Base-by-base conservation (phyloP, 2,329 filamentous ascomycete species). In the Scedosporium dehoogii region DNA sequence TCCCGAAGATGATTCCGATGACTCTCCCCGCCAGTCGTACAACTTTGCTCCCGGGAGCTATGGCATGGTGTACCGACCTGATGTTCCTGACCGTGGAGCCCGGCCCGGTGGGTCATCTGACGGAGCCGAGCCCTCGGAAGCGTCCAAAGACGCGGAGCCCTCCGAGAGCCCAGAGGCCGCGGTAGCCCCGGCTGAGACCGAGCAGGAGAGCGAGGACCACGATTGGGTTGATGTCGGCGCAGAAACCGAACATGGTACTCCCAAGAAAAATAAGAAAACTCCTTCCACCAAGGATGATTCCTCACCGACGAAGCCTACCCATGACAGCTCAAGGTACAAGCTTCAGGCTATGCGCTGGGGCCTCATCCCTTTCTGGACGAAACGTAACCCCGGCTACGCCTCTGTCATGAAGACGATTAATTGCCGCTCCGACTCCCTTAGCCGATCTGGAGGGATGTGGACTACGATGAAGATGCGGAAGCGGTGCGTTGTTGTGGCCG, bases 261-360 rank as follows among this genome's bases (percentile, higher is more conserved):
- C 66, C 23, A 65, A 71, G 63, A 66, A 66, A 59, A 69, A 60
- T 38, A 33, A 65, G 44, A 66, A 67, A 21, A 63, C 69, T 16
- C 59, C 65, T 9, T 64, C 66, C 4, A 62, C 61, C 29, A 65
- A 64, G 10, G 68, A 68, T 59, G 62, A 67, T 14, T 61, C 66
- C 23, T 53, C 62, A 5, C 63, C 65, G 63, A 6, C 57, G 41
- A 5, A 29, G 10, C 25, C 56, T 9, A 9, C 41, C 42, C 59
- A 27, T 6, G 44, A 56, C 57, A 18, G 41, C 64, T 63, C 80
- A 9, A 85, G 76, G 67, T 96, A 96, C 77, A 93, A 90, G 73
- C 78, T 99, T 7, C 92, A 97, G 72, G 81, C 86, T 2, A 97
- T 97, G 90, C 93, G 91, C 81, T 99, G 94, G 94, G 94, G 93